Evolutionary conservation across 192 early-diverging fungal species (phyloP).

Genomic region (Paraglomus occultum): DNA sequence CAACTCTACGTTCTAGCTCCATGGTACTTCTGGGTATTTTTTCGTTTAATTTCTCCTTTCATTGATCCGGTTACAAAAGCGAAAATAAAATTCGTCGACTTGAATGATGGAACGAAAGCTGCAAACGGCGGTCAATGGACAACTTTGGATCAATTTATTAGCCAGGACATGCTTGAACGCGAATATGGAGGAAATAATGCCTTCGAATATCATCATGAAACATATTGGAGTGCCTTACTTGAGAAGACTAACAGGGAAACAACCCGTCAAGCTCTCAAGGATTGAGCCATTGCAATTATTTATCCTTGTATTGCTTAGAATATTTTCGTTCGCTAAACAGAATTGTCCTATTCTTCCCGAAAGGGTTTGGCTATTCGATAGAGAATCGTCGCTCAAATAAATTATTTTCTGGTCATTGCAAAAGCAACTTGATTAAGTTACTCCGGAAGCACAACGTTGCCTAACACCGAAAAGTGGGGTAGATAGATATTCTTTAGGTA

Average conservation of each 20-base stretch:
- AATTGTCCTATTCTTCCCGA: too few relatives aligned
- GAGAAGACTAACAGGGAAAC: not conserved
- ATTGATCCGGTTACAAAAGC: conserved; percentile 87
- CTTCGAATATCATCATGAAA: conserved; percentile 65
- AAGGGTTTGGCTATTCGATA: too few relatives aligned
- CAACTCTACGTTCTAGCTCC: conserved; percentile 50
- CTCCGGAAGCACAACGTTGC: too few relatives aligned
- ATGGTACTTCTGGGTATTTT: conserved; percentile 83
- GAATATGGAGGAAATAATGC: conserved; percentile 72
- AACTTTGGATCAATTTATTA: conserved; percentile 51
- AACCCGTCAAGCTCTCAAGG: not conserved
- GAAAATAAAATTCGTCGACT: conserved; percentile 84
- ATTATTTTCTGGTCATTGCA: too few relatives aligned
- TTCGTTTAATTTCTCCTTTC: conserved; percentile 81
- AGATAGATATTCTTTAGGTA: too few relatives aligned
- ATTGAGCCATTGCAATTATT: too few relatives aligned
- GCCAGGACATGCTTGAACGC: conserved; percentile 56
- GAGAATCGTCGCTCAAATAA: too few relatives aligned
- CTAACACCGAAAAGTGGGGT: too few relatives aligned
- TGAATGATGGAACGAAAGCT: conserved; percentile 41
- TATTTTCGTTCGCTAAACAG: too few relatives aligned
- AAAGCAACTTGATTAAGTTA: too few relatives aligned
- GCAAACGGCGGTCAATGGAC: conserved; percentile 38
- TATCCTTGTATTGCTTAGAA: too few relatives aligned
- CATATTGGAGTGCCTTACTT: conserved; percentile 62